phyloP scores from a whole-genome alignment of 2,329 filamentous ascomycete genomes.

The Coleophoma eucalyptorum region DNA sequence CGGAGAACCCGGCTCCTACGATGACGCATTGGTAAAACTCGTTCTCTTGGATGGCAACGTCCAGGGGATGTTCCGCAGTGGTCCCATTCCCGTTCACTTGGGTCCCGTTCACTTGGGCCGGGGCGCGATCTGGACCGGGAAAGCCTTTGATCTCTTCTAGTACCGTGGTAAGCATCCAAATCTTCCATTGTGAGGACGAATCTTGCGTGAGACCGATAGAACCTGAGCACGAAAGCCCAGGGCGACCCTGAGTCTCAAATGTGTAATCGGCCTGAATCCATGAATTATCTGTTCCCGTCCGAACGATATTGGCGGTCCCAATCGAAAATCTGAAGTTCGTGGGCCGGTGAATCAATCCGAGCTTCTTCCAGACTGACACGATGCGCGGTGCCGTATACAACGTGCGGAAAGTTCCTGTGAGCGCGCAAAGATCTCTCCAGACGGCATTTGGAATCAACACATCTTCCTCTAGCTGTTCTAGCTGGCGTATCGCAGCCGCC shows the following conservation, averaged over 20 bases:
- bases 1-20: too few relatives aligned
- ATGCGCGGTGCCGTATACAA: not conserved
- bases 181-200: not conserved
- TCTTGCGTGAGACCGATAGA: not conserved
- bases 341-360: not conserved
- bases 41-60: too few relatives aligned
- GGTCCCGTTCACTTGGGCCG: too few relatives aligned
- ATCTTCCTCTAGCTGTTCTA: not conserved
- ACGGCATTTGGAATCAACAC: not conserved
- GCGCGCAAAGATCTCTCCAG: slow-evolving; percentile 3
- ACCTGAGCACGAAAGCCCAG: not conserved
- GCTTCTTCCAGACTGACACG: not conserved
- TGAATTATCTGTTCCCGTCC: too few relatives aligned
- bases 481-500: not conserved
- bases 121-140: slow-evolving; percentile 3
- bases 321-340: not conserved
- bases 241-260: not conserved
- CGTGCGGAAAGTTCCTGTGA: slow-evolving; percentile 1
- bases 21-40: too few relatives aligned
- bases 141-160: slow-evolving; percentile 1
- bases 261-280: not conserved
- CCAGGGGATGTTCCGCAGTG: too few relatives aligned
- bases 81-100: too few relatives aligned
- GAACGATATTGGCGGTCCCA: not conserved
- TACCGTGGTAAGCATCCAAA: slow-evolving; percentile 6